Evolutionary conservation across 345 rosid genomes (phyloP).

Genomic region (Moringa oleifera): DNA sequence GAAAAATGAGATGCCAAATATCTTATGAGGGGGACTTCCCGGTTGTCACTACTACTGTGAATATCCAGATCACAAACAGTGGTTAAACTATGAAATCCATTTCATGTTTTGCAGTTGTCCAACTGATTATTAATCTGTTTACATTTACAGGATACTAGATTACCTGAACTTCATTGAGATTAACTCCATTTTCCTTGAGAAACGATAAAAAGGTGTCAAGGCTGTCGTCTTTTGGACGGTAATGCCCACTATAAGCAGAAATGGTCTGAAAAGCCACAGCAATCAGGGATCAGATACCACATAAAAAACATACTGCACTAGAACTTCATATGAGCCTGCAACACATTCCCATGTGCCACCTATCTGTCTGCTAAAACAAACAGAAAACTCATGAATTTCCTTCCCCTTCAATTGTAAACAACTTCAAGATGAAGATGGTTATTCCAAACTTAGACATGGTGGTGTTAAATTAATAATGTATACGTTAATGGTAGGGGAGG

Average conservation of each 20-base stretch:
- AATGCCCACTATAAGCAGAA: slow-evolving; percentile 93
- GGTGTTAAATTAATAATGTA: no score
- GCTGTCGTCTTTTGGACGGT: slow-evolving; percentile 72
- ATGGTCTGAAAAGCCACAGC: slow-evolving; percentile 45
- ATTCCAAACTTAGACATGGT: no score
- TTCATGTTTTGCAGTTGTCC: neutral
- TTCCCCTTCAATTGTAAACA: no score
- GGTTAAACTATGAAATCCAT: neutral
- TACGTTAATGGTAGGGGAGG: no score
- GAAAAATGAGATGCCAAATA: slow-evolving; percentile 12
- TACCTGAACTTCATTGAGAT: slow-evolving; percentile 68
- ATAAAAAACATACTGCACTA: neutral
- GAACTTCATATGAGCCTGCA: neutral
- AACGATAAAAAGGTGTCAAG: slow-evolving; percentile 53
- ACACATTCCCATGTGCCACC: no score
- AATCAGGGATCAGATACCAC: slow-evolving; percentile 8
- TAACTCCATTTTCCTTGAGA: slow-evolving; percentile 67
- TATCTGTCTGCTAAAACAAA: no score
- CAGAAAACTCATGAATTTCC: no score
- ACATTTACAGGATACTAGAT: neutral
- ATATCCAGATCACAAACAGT: neutral
- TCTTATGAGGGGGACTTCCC: neutral
- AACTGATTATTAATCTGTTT: no score
- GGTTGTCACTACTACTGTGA: neutral
- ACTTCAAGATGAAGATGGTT: no score